A percentile compares a stretch with the other conserved stretches of the same genome.
These are phyloP conservation scores for Nemania serpens DNA, from an alignment of 2,329 filamentous ascomycete species.

Conservation along the genomic window DNA sequence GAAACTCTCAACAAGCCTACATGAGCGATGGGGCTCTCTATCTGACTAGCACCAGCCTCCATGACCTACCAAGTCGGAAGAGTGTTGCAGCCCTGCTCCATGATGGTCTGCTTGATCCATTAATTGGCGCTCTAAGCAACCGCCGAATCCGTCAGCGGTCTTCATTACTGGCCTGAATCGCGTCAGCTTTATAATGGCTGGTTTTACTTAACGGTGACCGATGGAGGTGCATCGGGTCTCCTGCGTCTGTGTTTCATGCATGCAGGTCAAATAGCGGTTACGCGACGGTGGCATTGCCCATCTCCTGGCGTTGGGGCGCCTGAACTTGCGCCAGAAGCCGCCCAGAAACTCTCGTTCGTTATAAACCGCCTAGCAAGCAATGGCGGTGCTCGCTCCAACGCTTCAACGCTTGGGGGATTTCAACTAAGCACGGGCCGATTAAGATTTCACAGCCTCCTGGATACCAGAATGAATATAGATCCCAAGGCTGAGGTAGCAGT, in stretches of 20 bases:
- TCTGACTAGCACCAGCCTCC: conserved; percentile 20
- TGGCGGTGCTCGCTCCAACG: conserved; percentile 8
- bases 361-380: conserved; percentile 2
- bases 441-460: background rate
- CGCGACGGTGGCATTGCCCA: conserved; percentile 25
- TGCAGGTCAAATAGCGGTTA: conserved; percentile 37
- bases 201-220: conserved; percentile 29
- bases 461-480: background rate
- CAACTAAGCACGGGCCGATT: conserved; percentile 3
- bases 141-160: conserved; percentile 22
- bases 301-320: conserved; percentile 7
- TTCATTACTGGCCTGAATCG: conserved; percentile 21
- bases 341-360: conserved; percentile 17
- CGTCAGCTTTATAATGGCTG: conserved; percentile 10
- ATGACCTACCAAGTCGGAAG: background rate
- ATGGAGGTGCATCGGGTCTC: conserved; percentile 33
- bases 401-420: background rate
- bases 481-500: conserved; percentile 28
- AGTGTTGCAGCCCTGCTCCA: conserved; percentile 11
- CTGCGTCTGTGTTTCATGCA: conserved; percentile 39
- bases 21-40: conserved; percentile 5
- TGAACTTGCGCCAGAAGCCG: conserved; percentile 15
- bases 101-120: conserved; percentile 5
- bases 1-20: conserved; percentile 16
- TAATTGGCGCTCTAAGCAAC: conserved; percentile 28